These are phyloP conservation scores for Agaricus sinodeliciosus DNA, from an alignment of 768 basidiomycete genomes.

Conservation along the genomic window DNA sequence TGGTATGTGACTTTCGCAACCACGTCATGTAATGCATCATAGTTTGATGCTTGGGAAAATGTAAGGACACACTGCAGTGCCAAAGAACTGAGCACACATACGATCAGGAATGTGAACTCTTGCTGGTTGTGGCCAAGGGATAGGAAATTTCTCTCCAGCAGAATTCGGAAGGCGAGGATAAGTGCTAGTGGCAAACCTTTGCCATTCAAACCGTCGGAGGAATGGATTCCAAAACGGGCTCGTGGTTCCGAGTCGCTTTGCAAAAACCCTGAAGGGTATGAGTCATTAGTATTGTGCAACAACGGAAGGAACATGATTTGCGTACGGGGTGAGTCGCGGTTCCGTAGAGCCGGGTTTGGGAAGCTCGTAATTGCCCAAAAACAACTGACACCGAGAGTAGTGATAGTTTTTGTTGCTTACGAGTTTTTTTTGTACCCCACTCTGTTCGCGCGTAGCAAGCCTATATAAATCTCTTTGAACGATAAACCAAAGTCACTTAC, in stretches of 20 bases:
- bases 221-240: slow-evolving; percentile 52
- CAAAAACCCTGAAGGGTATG: slow-evolving; percentile 56
- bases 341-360: slow-evolving; percentile 31
- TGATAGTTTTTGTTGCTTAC: slow-evolving; percentile 47
- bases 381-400: slow-evolving; percentile 79
- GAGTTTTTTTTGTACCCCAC: slow-evolving; percentile 22
- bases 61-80: slow-evolving; percentile 5
- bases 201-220: slow-evolving; percentile 60
- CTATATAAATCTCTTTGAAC: not conserved
- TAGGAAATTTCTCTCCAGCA: slow-evolving; percentile 32
- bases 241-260: slow-evolving; percentile 59
- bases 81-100: slow-evolving; percentile 19
- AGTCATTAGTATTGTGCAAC: not conserved
- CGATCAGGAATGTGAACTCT: slow-evolving; percentile 36
- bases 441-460: slow-evolving; percentile 12
- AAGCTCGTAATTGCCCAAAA: slow-evolving; percentile 60
- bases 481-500: slow-evolving; percentile 20
- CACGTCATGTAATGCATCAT: slow-evolving; percentile 58
- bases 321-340: slow-evolving; percentile 41
- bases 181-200: slow-evolving; percentile 62
- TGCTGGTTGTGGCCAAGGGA: slow-evolving; percentile 67
- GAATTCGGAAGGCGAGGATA: slow-evolving; percentile 46
- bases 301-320: slow-evolving; percentile 9
- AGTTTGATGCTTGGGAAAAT: slow-evolving; percentile 37
- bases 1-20: slow-evolving; percentile 68